Conservation (phyloP, 73 alveolate genomes). For the Urostyla sp. region DNA sequence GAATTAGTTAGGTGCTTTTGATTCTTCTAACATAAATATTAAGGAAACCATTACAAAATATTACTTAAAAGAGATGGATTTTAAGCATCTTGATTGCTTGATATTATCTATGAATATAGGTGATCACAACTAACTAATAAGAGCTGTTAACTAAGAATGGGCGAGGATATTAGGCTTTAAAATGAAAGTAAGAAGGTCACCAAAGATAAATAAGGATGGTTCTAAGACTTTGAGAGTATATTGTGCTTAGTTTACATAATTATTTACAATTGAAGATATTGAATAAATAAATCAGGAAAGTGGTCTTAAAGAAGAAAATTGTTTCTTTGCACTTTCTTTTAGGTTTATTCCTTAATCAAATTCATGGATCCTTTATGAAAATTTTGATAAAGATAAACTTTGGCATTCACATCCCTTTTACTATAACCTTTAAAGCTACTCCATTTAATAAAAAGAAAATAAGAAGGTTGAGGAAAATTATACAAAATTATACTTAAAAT, state of each 20-base stretch:
- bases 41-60: background rate
- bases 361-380: slow-evolving; percentile 59
- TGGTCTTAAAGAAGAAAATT: slow-evolving; percentile 45
- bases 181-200: slow-evolving; percentile 54
- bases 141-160: slow-evolving; percentile 60
- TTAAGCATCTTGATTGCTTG: slow-evolving; percentile 55
- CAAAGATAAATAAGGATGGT: slow-evolving; percentile 55
- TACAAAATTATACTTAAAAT: no score
- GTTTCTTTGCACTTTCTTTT: slow-evolving; percentile 63
- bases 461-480: background rate
- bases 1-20: slow-evolving; percentile 51
- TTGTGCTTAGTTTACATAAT: slow-evolving; percentile 31
- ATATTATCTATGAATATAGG: slow-evolving; percentile 19
- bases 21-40: background rate
- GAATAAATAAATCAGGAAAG: slow-evolving; percentile 34
- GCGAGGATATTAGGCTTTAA: slow-evolving; percentile 54
- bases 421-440: slow-evolving; percentile 1
- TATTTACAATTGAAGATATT: slow-evolving; percentile 25
- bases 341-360: slow-evolving; percentile 24
- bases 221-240: slow-evolving; percentile 62
- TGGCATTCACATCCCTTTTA: slow-evolving; percentile 39
- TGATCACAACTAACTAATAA: slow-evolving; percentile 22
- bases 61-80: slow-evolving; percentile 55
- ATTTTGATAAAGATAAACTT: slow-evolving; percentile 27
- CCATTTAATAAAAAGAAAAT: background rate